phyloP scores from a whole-genome alignment of 23 red algal genomes.

The Agarophyton chilense region DNA sequence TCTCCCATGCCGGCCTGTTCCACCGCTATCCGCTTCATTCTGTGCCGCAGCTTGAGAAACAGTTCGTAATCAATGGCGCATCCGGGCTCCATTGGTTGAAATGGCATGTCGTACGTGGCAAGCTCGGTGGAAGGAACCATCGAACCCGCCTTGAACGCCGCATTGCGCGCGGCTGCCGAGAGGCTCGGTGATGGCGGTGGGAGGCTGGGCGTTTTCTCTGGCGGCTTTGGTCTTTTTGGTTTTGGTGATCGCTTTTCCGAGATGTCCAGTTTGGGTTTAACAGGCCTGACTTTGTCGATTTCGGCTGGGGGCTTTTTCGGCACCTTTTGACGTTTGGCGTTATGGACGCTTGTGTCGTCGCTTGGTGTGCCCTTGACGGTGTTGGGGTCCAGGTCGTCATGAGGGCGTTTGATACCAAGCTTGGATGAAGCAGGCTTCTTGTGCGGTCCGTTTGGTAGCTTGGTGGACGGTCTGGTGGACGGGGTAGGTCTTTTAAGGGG shows the following conservation, averaged over 20 bases:
- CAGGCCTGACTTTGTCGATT: neutral
- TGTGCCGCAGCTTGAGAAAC: constrained; percentile 64
- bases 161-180: neutral
- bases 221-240: constrained; percentile 4
- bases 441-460: neutral
- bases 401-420: constrained; percentile 9
- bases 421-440: neutral
- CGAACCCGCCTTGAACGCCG: neutral
- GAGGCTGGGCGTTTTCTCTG: constrained; percentile 19
- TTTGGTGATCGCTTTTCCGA: constrained; percentile 11
- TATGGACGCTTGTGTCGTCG: neutral
- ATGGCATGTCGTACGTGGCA: constrained; percentile 75
- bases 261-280: neutral
- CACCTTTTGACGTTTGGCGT: neutral
- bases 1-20: constrained; percentile 45
- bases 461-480: neutral
- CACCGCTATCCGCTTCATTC: constrained; percentile 39
- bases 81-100: constrained; percentile 64
- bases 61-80: constrained; percentile 65
- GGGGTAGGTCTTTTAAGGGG: constrained; percentile 21
- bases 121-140: neutral
- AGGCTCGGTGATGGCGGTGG: constrained; percentile 14
- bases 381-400: neutral
- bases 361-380: constrained; percentile 14
- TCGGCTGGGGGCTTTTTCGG: neutral